Evolutionary conservation across 75 land plant species (phyloP).

Genomic region (Isoetes taiwanensis): DNA sequence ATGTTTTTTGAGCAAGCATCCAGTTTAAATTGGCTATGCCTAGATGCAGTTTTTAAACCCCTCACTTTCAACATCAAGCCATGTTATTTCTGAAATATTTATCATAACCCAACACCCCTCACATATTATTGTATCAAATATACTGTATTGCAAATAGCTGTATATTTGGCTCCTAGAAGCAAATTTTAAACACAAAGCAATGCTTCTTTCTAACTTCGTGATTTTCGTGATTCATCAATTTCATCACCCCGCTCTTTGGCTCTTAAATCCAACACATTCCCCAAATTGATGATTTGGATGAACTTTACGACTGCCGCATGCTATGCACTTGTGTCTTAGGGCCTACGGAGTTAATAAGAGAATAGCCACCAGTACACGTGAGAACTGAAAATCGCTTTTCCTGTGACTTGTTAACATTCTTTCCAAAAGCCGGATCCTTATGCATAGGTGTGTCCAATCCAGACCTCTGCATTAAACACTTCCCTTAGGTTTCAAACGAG

Average conservation of each 20-base stretch:
- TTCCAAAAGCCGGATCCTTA: constrained; percentile 76
- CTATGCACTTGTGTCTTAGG: constrained; percentile 67
- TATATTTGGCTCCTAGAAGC: constrained; percentile 86
- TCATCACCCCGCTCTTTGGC: constrained; percentile 84
- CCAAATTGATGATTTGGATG: constrained; percentile 68
- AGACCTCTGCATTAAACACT: constrained; percentile 73
- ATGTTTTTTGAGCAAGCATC: too few species aligned
- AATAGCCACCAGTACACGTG: constrained; percentile 67
- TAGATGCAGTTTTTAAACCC: too few species aligned
- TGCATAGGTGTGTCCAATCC: constrained; percentile 95
- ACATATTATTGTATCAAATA: too few species aligned
- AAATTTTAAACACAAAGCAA: constrained; percentile 84
- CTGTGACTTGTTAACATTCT: constrained; percentile 72
- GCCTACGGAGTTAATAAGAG: constrained; percentile 65
- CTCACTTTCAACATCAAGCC: too few species aligned
- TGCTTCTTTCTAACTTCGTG: constrained; percentile 74
- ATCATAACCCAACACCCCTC: too few species aligned
- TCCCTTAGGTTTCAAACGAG: constrained; percentile 90
- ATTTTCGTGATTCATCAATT: constrained; percentile 70
- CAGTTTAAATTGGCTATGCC: too few species aligned
- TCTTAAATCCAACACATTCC: constrained; percentile 56
- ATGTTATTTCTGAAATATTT: too few species aligned
- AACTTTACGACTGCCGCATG: constrained; percentile 86
- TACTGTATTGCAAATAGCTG: too few species aligned
- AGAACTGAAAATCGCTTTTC: constrained; percentile 87